Base-by-base conservation (phyloP, 148 eudicot genomes). In the Salicornia ramosissima region DNA sequence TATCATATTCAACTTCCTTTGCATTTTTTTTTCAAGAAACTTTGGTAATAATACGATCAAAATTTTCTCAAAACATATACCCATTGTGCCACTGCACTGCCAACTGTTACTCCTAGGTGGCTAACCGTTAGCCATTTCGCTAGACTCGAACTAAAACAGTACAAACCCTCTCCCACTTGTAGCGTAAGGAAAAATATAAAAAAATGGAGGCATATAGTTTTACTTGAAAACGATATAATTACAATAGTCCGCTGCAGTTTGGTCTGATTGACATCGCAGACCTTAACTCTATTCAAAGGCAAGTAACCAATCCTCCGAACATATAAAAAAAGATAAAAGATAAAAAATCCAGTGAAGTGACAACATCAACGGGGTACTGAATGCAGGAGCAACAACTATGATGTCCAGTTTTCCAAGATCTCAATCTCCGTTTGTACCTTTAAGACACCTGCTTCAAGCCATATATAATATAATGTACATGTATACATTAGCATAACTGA, bases 351-450 rank as follows among this genome's bases (percentile, higher is more conserved):
- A 56, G 24, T 6, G n/a, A 15, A 24, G 63, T 58, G 40, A 29
- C 63, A 34, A 60, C n/a, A 33, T 60, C 64, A 60, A 60, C 34
- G 43, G 64, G 64, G 30, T 60, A 34, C 21, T 15, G 30, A 60
- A 60, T 13, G n/a, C 34, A 59, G 31, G 64, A 55, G 53, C 7
- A 11, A 43, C 34, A 34, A 33, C 19, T 43, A 58, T 30, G 40
- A 60, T 33, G 45, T 60, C 25, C 26, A 33, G 39, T 21, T 19
- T 6, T 60, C 43, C 25, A 60, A 21, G 25, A 60, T 26, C 64
- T 60, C 45, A 60, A 25, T 34, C 34, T 34, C 45, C 64, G n/a
- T 36, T 60, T 60, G 64, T n/a, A 60, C 25, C 64, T 60, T 33
- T 9, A 8, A 60, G 25, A 34, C 43, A 60, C 43, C 64, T 60